Evolutionary conservation across 78 protist genomes (phyloP).

Genomic region (Polysphondylium violaceum): DNA sequence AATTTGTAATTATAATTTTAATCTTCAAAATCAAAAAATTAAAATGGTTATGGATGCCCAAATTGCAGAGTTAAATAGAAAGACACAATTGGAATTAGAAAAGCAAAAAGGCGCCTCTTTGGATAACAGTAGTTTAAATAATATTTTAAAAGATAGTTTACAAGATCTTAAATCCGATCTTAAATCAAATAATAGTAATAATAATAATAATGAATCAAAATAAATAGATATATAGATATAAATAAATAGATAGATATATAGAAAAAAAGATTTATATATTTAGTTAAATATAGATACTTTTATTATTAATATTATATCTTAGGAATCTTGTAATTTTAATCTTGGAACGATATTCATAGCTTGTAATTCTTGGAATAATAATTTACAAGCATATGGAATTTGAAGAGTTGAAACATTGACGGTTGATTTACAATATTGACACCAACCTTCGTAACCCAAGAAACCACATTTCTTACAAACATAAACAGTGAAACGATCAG

Average conservation of each 20-base stretch:
- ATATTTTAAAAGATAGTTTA: too few relatives aligned
- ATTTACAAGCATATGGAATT: conserved; percentile 99
- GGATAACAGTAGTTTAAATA: too few relatives aligned
- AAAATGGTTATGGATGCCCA: conserved; percentile 72
- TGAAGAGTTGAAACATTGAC: conserved; percentile 64
- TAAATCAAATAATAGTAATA: too few relatives aligned
- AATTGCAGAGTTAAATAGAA: conserved; percentile 68
- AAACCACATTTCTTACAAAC: conserved; percentile 88
- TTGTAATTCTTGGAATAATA: conserved; percentile 98
- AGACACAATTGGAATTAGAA: neutral
- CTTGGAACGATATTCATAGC: conserved; percentile 92
- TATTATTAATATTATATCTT: too few relatives aligned
- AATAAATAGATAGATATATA: too few relatives aligned
- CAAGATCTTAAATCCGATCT: too few relatives aligned
- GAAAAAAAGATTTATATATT: too few relatives aligned
- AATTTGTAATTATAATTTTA: conserved; percentile 61
- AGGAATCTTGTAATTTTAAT: conserved; percentile 63
- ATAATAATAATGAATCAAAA: too few relatives aligned
- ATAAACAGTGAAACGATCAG: conserved; percentile 91
- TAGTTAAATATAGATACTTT: too few relatives aligned
- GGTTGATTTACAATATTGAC: conserved; percentile 94
- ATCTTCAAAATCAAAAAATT: conserved; percentile 43
- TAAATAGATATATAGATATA: too few relatives aligned
- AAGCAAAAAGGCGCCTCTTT: neutral
- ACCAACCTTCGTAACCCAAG: conserved; percentile 91